phyloP scores from a whole-genome alignment of 495 filamentous ascomycete species.

The Cetradonia linearis region DNA sequence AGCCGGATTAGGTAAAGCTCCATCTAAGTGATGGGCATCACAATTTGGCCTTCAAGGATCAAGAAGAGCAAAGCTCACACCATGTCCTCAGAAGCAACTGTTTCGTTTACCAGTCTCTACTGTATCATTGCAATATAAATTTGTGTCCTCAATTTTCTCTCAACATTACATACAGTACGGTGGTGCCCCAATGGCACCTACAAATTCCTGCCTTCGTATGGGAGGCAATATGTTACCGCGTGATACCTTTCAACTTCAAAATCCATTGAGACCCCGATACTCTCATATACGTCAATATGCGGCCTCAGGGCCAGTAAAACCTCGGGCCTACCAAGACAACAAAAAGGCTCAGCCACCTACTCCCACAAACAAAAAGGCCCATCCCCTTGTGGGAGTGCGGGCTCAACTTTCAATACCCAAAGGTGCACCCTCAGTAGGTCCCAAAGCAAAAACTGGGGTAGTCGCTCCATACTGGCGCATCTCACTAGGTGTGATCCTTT shows the following conservation, averaged over 20 bases:
- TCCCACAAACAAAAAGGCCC: not conserved
- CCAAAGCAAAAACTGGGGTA: slow-evolving; percentile 25
- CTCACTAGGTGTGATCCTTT: slow-evolving; percentile 51
- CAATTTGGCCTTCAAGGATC: not conserved
- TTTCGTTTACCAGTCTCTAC: not conserved
- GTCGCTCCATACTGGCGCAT: slow-evolving; percentile 47
- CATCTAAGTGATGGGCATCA: not conserved
- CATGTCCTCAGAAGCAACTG: not conserved
- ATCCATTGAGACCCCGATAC: not conserved
- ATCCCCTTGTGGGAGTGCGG: not conserved
- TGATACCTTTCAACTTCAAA: slow-evolving; percentile 3
- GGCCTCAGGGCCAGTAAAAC: slow-evolving; percentile 3
- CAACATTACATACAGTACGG: not conserved
- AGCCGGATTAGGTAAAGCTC: not conserved
- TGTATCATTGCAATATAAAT: not conserved
- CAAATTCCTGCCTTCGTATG: slow-evolving; percentile 11
- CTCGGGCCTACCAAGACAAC: slow-evolving; percentile 11
- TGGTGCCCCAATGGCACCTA: slow-evolving; percentile 9
- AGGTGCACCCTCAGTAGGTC: not conserved
- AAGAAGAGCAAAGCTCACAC: not conserved
- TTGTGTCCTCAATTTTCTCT: not conserved
- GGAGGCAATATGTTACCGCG: not conserved
- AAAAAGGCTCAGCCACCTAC: not conserved
- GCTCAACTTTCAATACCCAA: not conserved
- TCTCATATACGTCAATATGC: not conserved